These are phyloP conservation scores for Sisymbrium altissimum DNA, from an alignment of 345 rosid genomes.

Conservation along the genomic window DNA sequence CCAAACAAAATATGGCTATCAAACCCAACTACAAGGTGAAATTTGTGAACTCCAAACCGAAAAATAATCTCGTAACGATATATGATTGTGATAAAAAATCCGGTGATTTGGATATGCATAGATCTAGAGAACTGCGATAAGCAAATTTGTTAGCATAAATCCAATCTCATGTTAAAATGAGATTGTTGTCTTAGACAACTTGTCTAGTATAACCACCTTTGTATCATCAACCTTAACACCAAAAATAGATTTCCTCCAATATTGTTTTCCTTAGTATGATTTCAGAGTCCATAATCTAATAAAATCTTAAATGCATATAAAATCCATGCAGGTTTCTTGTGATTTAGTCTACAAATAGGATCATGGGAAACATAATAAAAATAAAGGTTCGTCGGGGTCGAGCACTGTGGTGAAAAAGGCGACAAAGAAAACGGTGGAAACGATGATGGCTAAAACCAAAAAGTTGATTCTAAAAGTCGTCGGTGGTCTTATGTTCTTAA, in stretches of 20 bases:
- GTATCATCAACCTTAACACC: background rate
- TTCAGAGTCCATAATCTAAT: background rate
- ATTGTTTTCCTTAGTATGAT: background rate
- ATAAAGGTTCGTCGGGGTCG: background rate
- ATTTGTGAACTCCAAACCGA: too few species aligned
- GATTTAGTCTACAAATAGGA: background rate
- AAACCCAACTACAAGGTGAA: too few species aligned
- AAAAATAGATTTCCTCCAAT: background rate
- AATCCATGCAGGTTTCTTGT: background rate
- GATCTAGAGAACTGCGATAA: too few species aligned
- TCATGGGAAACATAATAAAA: background rate
- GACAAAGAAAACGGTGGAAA: slow-evolving; percentile 3
- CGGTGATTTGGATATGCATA: too few species aligned
- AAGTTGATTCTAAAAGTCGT: background rate
- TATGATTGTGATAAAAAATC: too few species aligned
- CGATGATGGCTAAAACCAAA: background rate
- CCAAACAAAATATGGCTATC: too few species aligned
- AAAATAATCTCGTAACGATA: too few species aligned
- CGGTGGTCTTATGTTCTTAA: background rate
- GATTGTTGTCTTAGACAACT: background rate
- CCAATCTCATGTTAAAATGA: too few species aligned
- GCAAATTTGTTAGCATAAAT: too few species aligned
- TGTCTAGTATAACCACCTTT: background rate
- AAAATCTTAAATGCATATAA: background rate
- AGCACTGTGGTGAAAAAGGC: background rate